Evolutionary conservation across 2,329 filamentous ascomycete species (phyloP).

Genomic region (Mollisia scopiformis): DNA sequence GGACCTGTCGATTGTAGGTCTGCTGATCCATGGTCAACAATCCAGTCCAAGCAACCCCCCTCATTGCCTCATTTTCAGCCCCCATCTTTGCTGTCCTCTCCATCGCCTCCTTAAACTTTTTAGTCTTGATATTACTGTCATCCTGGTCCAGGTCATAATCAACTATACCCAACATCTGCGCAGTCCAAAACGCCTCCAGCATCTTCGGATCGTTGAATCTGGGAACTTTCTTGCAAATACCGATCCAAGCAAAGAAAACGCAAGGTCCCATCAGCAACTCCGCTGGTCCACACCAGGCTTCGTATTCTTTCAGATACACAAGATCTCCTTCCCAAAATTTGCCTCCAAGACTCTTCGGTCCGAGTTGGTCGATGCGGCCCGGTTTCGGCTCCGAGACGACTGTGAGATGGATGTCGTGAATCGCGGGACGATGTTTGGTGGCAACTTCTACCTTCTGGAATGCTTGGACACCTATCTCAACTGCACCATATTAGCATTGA

Average conservation of each 20-base stretch:
- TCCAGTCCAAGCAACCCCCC: not conserved
- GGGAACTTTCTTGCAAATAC: not conserved
- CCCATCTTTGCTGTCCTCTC: not conserved
- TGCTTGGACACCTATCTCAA: not conserved
- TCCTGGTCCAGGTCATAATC: not conserved
- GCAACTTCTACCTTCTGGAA: not conserved
- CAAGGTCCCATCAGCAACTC: not conserved
- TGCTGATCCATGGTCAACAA: not conserved
- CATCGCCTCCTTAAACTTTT: not conserved
- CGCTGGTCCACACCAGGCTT: not conserved
- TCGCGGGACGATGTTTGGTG: not conserved
- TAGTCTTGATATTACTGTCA: not conserved
- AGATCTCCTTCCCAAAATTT: not conserved
- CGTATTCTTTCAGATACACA: not conserved
- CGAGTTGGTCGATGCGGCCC: not conserved
- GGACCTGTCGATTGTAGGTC: not conserved
- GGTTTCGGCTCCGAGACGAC: not conserved
- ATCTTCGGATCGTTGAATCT: not conserved
- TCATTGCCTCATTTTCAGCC: not conserved
- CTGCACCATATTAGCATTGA: not conserved
- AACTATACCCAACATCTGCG: not conserved
- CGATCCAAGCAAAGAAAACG: not conserved
- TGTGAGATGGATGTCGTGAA: not conserved
- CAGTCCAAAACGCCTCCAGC: not conserved
- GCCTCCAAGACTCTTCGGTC: not conserved